Conservation (phyloP, 2,329 filamentous ascomycete genomes). For the Hymenoscyphus occultus region DNA sequence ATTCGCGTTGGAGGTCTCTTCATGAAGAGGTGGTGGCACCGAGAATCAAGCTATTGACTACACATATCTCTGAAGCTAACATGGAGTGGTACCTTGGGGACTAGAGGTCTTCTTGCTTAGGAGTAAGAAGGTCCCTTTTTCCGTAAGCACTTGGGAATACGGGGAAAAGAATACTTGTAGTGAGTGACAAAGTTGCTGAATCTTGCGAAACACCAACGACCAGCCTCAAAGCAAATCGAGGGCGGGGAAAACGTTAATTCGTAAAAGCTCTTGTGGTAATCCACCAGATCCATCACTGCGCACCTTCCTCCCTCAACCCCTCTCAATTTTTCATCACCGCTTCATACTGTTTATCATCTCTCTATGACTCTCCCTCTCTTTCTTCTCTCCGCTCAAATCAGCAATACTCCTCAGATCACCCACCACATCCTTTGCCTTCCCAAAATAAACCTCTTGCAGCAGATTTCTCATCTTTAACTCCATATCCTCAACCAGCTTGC, state of each 20-base stretch:
- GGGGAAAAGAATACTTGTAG: too few relatives aligned
- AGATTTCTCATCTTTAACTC: constrained; percentile 99
- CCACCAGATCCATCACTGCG: neutral
- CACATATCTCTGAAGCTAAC: too few relatives aligned
- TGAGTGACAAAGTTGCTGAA: too few relatives aligned
- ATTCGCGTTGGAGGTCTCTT: too few relatives aligned
- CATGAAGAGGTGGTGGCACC: too few relatives aligned
- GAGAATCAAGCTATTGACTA: too few relatives aligned
- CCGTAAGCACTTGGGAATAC: too few relatives aligned
- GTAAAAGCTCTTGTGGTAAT: neutral
- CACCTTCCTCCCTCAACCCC: neutral
- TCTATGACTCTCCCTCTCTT: constrained; percentile 78
- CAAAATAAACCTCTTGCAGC: constrained; percentile 98
- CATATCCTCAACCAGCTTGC: constrained; percentile 95
- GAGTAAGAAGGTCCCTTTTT: too few relatives aligned
- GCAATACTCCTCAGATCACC: constrained; percentile 88
- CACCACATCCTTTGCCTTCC: constrained; percentile 98
- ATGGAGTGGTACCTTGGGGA: too few relatives aligned
- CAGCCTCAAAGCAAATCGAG: neutral
- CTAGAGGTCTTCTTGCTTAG: too few relatives aligned
- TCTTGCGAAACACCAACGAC: too few relatives aligned
- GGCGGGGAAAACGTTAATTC: neutral
- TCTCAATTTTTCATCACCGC: constrained; percentile 20
- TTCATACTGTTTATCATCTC: constrained; percentile 73
- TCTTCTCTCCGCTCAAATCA: constrained; percentile 78